These are phyloP conservation scores for Cladosporium austrohemisphaericum DNA, from an alignment of 2,329 filamentous ascomycete genomes.

Conservation along the genomic window DNA sequence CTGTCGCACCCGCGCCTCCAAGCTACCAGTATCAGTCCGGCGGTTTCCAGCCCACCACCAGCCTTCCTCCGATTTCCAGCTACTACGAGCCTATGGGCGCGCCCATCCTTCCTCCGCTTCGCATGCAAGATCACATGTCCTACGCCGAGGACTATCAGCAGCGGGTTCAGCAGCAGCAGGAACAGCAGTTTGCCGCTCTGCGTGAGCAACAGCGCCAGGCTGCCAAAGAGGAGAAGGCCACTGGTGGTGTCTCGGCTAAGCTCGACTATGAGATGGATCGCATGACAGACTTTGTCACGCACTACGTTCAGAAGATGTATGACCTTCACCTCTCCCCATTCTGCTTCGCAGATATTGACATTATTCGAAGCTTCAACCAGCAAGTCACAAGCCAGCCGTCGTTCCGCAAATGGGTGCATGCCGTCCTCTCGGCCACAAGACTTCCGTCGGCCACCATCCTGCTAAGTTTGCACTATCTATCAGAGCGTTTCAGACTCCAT, in stretches of 20 bases:
- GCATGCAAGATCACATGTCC: conserved; percentile 38
- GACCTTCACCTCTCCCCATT: conserved; percentile 53
- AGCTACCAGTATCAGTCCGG: conserved; percentile 29
- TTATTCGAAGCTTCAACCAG: conserved; percentile 60
- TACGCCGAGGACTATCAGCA: conserved; percentile 38
- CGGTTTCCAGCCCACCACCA: conserved; percentile 23
- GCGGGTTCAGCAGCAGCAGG: conserved; percentile 39
- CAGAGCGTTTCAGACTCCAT: conserved; percentile 62
- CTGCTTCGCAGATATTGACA: conserved; percentile 60
- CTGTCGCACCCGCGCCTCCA: conserved; percentile 29
- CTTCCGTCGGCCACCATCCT: conserved; percentile 88
- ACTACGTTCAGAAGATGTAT: conserved; percentile 77
- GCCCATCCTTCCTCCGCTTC: conserved; percentile 46
- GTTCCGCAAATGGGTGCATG: conserved; percentile 87
- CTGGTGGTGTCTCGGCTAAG: conserved; percentile 85
- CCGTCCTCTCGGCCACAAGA: conserved; percentile 85
- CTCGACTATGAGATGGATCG: conserved; percentile 95
- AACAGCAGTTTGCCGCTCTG: conserved; percentile 33
- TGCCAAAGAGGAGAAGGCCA: conserved; percentile 61
- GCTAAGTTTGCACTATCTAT: conserved; percentile 83
- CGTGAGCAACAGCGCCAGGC: conserved; percentile 37
- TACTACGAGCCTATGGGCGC: conserved; percentile 46
- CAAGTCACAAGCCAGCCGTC: conserved; percentile 61
- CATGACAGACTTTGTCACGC: conserved; percentile 92
- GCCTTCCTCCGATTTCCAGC: conserved; percentile 33